Base-by-base conservation (phyloP, 148 eudicot species). In the Vaccinium corymbosum region DNA sequence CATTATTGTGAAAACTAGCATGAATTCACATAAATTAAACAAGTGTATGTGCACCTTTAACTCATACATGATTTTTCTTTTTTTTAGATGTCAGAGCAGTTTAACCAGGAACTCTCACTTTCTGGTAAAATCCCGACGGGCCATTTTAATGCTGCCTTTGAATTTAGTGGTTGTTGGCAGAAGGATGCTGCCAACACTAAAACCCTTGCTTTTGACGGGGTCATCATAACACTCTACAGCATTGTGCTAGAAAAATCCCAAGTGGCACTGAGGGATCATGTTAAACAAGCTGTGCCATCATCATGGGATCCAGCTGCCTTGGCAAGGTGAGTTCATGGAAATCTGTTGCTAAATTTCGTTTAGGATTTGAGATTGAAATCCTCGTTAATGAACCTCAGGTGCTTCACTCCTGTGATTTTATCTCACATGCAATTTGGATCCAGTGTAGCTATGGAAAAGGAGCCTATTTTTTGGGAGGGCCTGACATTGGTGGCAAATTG, bases 161-260 rank as follows among this genome's bases (percentile, higher is more conserved):
- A 89, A 61, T 89, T 87, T 81, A 87, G 87, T 32, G 89, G 89
- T 61, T 82, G 87, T 78, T 90, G 92, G 92, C 92, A 90, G 83
- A 90, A 89, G 83, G 92, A 90, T 84, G 92, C 92, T 32, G 92
- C 91, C 80, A 84, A 80, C 89, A 90, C 92, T 6, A 89, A 89
- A 81, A 75, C 91, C 55, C 91, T 90, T 77, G 91, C 91, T 73
- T 86, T 89, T 81, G 92, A 90, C 83, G 92, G 92, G 71, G 89
- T 90, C 79, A 83, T 83, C 79, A 85, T 90, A 35, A 87, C 87
- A 80, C 85, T 90, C 35, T 90, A 89, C 85, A 87, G 85, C 71
- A 76, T 90, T 75, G 91, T 85, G 78, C 78, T 90, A 56, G 91
- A 89, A 61, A 90, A 87, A 57, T 83, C 91, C 64, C 92, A 90